A percentile compares a stretch with the other conserved stretches of the same genome.
These are phyloP conservation scores for Penicillium corylophilum DNA, from an alignment of 2,329 filamentous ascomycete species.

Conservation along the genomic window DNA sequence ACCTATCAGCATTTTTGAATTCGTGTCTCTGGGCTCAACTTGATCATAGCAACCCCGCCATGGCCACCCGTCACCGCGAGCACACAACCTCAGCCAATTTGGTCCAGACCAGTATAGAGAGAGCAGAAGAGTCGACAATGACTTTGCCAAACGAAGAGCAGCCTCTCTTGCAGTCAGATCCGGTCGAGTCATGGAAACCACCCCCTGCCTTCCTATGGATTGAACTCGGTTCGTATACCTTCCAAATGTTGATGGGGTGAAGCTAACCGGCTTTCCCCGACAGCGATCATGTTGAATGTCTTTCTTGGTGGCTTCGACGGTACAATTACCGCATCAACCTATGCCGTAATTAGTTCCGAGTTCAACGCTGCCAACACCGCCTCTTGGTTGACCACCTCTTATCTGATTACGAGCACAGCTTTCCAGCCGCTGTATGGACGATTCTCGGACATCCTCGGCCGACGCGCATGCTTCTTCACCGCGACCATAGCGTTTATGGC, in stretches of 20 bases:
- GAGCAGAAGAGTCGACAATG: constrained; percentile 6
- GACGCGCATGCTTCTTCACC: constrained; percentile 59
- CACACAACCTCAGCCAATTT: not conserved
- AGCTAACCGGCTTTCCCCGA: not conserved
- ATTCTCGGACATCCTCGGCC: constrained; percentile 69
- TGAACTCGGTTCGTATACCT: constrained; percentile 46
- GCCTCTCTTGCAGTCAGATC: constrained; percentile 21
- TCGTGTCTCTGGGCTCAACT: not conserved
- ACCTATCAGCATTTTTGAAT: not conserved
- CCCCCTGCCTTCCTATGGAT: constrained; percentile 58
- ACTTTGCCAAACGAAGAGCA: constrained; percentile 21
- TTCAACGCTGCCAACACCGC: constrained; percentile 48
- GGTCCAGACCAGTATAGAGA: not conserved
- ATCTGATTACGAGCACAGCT: constrained; percentile 63
- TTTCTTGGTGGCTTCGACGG: constrained; percentile 58
- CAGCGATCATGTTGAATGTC: constrained; percentile 63
- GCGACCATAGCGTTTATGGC: constrained; percentile 62
- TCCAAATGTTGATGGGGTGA: not conserved
- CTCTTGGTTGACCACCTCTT: constrained; percentile 58
- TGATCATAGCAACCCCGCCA: constrained; percentile 1
- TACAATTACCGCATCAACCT: constrained; percentile 47
- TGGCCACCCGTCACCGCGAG: constrained; percentile 4
- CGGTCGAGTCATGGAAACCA: constrained; percentile 44
- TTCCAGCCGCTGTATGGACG: constrained; percentile 73
- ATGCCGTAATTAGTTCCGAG: constrained; percentile 49